Percentiles rank a stretch among this genome's conserved stretches.
These are phyloP conservation scores for Aspergillus egyptiacus DNA, from an alignment of 495 filamentous ascomycete genomes.

Conservation along the genomic window DNA sequence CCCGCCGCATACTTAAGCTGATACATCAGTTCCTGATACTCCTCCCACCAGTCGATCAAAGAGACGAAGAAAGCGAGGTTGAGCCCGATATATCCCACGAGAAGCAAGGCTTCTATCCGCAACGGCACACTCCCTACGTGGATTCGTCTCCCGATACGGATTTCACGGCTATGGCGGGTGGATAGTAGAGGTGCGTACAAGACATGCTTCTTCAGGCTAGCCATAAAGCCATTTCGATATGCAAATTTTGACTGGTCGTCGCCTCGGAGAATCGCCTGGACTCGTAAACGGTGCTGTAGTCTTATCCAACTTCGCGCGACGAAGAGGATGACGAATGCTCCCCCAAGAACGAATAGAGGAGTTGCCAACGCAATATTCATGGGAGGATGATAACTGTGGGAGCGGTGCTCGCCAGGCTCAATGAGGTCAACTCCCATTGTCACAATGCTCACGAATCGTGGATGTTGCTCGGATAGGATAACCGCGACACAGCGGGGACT, in stretches of 20 bases:
- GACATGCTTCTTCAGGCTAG: conserved; percentile 35
- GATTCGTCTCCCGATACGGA: conserved; percentile 25
- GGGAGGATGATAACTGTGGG: conserved; percentile 24
- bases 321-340: conserved; percentile 23
- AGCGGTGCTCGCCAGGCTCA: conserved; percentile 17
- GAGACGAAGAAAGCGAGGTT: conserved; percentile 36
- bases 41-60: conserved; percentile 36
- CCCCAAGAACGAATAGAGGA: conserved; percentile 31
- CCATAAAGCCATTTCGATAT: conserved; percentile 12
- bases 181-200: conserved; percentile 38
- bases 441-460: not conserved
- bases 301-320: conserved; percentile 22
- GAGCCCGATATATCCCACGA: conserved; percentile 28
- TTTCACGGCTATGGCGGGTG: conserved; percentile 36
- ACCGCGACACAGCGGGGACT: not conserved
- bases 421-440: conserved; percentile 23
- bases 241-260: conserved; percentile 25
- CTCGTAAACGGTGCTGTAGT: conserved; percentile 25
- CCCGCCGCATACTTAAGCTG: conserved; percentile 38
- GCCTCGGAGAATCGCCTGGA: conserved; percentile 15
- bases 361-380: conserved; percentile 36
- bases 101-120: conserved; percentile 29
- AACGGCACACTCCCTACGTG: conserved; percentile 42
- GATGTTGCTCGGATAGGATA: not conserved
- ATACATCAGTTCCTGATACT: conserved; percentile 29